Evolutionary conservation across 2,329 filamentous ascomycete genomes (phyloP).

Genomic region (Exophiala mesophila): DNA sequence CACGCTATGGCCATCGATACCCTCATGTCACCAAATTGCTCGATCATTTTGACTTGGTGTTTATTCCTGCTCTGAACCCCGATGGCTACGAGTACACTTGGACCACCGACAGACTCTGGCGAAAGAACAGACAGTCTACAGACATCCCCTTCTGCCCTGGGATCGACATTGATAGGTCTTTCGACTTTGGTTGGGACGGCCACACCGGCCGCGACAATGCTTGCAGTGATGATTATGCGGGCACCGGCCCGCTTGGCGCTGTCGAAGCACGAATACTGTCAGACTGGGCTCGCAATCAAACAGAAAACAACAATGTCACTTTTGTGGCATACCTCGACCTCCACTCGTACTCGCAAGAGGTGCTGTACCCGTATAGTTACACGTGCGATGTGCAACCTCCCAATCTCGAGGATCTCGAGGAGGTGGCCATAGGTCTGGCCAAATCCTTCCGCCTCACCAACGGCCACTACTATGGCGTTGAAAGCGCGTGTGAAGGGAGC

Average conservation of each 20-base stretch:
- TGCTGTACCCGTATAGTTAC: constrained; percentile 87
- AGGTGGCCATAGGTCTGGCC: constrained; percentile 79
- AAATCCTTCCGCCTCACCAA: constrained; percentile 82
- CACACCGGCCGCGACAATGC: constrained; percentile 65
- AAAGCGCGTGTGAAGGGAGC: constrained; percentile 81
- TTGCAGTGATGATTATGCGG: constrained; percentile 86
- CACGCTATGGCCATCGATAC: constrained; percentile 68
- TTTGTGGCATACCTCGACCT: constrained; percentile 86
- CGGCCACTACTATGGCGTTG: constrained; percentile 69
- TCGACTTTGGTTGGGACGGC: constrained; percentile 78
- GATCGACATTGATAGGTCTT: constrained; percentile 82
- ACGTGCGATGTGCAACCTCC: constrained; percentile 74
- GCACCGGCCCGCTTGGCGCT: constrained; percentile 75
- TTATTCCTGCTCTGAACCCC: constrained; percentile 84
- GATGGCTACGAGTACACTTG: constrained; percentile 94
- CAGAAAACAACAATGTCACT: constrained; percentile 61
- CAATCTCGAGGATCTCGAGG: constrained; percentile 84
- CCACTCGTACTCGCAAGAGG: constrained; percentile 92
- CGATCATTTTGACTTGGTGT: constrained; percentile 77
- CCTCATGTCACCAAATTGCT: constrained; percentile 68
- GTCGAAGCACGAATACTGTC: constrained; percentile 71
- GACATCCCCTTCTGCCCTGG: constrained; percentile 77
- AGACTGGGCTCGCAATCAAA: constrained; percentile 78
- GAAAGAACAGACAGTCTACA: constrained; percentile 86
- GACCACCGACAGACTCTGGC: constrained; percentile 87